Evolutionary conservation across 1,284 basidiomycete species (phyloP), one percentile per base, ranked within the genome.

Genomic region (Ceratobasidium sp.): DNA sequence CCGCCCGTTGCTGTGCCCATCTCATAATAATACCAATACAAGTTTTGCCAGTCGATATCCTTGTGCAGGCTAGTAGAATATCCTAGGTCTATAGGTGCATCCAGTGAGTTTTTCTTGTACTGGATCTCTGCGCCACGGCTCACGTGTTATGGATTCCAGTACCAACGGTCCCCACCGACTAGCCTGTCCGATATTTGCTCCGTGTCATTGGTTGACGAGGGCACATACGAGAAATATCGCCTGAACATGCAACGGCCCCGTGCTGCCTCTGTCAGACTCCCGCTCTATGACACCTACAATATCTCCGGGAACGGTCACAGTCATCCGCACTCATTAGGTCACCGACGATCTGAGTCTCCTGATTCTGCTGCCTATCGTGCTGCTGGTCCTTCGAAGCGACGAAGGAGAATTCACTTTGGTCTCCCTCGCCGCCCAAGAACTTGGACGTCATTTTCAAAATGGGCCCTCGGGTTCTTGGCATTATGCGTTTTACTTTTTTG

Each of bases 401-500:
- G 72, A 9, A 63, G 72, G 41, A 60, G 72, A 22, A 73, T 73
- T 22, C 72, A 64, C 27, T 73, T 73, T 36, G 60, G 48, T 33
- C 72, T 73, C 14, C 72, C 72, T 19, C 59, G 72, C 19, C 72
- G 72, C 5, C 72, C 72, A n/a, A 64, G 62, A 54, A 73, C 72
- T 27, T 73, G 72, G 72, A 51, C 64, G 27, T 73, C 72, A 6
- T 63, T 73, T 29, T 33, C 62, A 47, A 73, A 73, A 63, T 73
- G 72, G 72, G 60, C 22, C 9, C 60, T 63, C 14, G 72, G 51
- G 11, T 57, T 73, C 22, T 17, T 73, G 11, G 72, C 29, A 11
- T n/a, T 64, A 27, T 73, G 72, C 24, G 62, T 90, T 41, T 75
- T 90, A 57, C 71, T 87, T 22, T 86, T 87, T 19, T 81, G 89